A percentile compares a stretch with the other conserved stretches of the same genome.
Conservation (phyloP, 768 basidiomycete species). For the Asterophora lycoperdoides region DNA sequence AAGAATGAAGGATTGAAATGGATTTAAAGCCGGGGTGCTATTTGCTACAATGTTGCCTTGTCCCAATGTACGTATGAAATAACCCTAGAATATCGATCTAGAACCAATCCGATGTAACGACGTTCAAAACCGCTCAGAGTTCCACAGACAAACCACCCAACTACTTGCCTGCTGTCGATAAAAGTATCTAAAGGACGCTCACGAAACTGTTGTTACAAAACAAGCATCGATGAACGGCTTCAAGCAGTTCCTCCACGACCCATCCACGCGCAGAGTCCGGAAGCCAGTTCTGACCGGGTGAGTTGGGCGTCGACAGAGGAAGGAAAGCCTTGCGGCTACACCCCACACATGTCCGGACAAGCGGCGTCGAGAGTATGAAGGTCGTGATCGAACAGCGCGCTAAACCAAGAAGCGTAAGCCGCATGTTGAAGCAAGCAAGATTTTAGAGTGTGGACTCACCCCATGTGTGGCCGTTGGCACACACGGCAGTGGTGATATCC, state of each 20-base stretch:
- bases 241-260: slow-evolving; percentile 61
- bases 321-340: slow-evolving; percentile 79
- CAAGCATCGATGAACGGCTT: slow-evolving; percentile 63
- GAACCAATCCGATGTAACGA: no score
- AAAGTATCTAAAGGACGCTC: slow-evolving; percentile 36
- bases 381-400: slow-evolving; percentile 80
- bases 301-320: slow-evolving; percentile 40
- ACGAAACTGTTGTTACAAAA: slow-evolving; percentile 69
- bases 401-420: slow-evolving; percentile 26
- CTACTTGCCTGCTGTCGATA: no score
- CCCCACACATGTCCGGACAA: slow-evolving; percentile 75
- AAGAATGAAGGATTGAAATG: no score
- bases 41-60: no score
- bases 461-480: slow-evolving; percentile 74
- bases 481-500: slow-evolving; percentile 57
- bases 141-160: no score
- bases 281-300: slow-evolving; percentile 36
- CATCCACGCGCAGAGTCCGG: slow-evolving; percentile 50
- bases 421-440: neutral
- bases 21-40: no score
- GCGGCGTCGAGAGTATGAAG: slow-evolving; percentile 73
- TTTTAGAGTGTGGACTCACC: slow-evolving; percentile 37
- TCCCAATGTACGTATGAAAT: no score
- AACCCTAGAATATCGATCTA: no score
- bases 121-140: no score